Evolutionary conservation across 2,329 filamentous ascomycete genomes (phyloP).

Genomic region (Thyridium curvatum): DNA sequence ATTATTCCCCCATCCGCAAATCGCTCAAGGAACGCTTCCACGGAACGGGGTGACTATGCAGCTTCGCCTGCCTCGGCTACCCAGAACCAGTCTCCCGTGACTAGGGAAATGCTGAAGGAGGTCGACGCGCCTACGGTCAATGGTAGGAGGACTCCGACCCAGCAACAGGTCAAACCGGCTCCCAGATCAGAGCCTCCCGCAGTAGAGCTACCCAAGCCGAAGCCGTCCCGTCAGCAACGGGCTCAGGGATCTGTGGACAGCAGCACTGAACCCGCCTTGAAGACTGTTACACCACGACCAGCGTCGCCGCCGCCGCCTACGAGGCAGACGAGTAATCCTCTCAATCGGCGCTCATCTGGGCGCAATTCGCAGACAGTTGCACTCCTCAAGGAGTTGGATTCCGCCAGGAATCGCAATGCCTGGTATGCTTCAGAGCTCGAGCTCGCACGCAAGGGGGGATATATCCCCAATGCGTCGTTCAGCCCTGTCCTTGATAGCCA

Average conservation of each 20-base stretch:
- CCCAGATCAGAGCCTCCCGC: slow-evolving; percentile 24
- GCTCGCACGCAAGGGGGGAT: slow-evolving; percentile 84
- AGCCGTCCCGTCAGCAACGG: slow-evolving; percentile 45
- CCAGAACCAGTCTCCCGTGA: slow-evolving; percentile 33
- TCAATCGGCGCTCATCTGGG: slow-evolving; percentile 54
- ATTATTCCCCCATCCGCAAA: slow-evolving; percentile 20
- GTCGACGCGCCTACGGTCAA: slow-evolving; percentile 48
- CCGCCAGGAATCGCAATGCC: slow-evolving; percentile 77
- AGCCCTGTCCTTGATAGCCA: slow-evolving; percentile 72
- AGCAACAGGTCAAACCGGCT: slow-evolving; percentile 31
- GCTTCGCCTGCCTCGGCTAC: slow-evolving; percentile 28
- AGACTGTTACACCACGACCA: slow-evolving; percentile 34
- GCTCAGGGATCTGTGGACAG: slow-evolving; percentile 65
- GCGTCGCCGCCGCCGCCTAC: slow-evolving; percentile 53
- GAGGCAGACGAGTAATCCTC: slow-evolving; percentile 50
- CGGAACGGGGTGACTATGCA: slow-evolving; percentile 32
- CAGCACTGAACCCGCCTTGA: slow-evolving; percentile 49
- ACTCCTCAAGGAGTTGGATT: slow-evolving; percentile 80
- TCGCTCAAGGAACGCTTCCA: slow-evolving; percentile 42
- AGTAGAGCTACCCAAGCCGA: slow-evolving; percentile 30
- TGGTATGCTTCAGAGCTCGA: slow-evolving; percentile 97
- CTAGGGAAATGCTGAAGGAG: slow-evolving; percentile 31
- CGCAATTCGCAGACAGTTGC: slow-evolving; percentile 64
- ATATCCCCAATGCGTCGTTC: slow-evolving; percentile 63
- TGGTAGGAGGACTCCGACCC: slow-evolving; percentile 59